A percentile compares a stretch with the other conserved stretches of the same genome.
Evolutionary conservation across 306 rosid species (phyloP).

Genomic region (Trifolium dubium): DNA sequence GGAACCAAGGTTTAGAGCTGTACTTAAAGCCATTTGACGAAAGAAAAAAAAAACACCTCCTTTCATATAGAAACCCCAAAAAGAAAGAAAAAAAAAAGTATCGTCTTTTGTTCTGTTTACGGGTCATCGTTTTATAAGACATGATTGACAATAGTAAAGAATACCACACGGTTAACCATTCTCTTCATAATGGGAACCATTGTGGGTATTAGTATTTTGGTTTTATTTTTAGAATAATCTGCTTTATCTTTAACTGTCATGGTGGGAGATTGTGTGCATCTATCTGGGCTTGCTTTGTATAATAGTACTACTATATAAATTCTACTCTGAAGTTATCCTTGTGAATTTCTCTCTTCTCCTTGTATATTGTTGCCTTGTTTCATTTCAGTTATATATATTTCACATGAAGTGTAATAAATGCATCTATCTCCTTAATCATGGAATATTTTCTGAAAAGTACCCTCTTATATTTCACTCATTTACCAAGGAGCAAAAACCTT

Average conservation of each 20-base stretch:
- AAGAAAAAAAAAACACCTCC: constrained; percentile 29
- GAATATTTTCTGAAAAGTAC: background rate
- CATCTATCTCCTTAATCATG: constrained; percentile 25
- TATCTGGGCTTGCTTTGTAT: constrained; percentile 52
- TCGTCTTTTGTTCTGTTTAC: background rate
- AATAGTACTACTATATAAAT: constrained; percentile 39
- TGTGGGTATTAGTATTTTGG: constrained; percentile 50
- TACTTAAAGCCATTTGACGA: constrained; percentile 57
- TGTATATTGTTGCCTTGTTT: constrained; percentile 5
- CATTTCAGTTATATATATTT: background rate
- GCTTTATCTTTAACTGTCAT: constrained; percentile 35
- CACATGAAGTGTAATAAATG: constrained; percentile 17
- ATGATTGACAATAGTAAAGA: constrained; percentile 43
- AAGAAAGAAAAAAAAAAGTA: background rate
- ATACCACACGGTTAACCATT: constrained; percentile 49
- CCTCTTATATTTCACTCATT: background rate
- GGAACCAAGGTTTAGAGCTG: constrained; percentile 91
- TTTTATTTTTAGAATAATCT: constrained; percentile 33
- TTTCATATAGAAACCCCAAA: constrained; percentile 24
- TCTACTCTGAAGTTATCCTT: constrained; percentile 29
- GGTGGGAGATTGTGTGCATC: constrained; percentile 44
- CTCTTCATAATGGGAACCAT: constrained; percentile 48
- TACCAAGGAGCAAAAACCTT: background rate
- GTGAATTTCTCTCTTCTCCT: constrained; percentile 23
- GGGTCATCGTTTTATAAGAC: constrained; percentile 33